These are phyloP conservation scores for Diaporthe vaccinii DNA, from an alignment of 2,329 filamentous ascomycete genomes.

Conservation along the genomic window DNA sequence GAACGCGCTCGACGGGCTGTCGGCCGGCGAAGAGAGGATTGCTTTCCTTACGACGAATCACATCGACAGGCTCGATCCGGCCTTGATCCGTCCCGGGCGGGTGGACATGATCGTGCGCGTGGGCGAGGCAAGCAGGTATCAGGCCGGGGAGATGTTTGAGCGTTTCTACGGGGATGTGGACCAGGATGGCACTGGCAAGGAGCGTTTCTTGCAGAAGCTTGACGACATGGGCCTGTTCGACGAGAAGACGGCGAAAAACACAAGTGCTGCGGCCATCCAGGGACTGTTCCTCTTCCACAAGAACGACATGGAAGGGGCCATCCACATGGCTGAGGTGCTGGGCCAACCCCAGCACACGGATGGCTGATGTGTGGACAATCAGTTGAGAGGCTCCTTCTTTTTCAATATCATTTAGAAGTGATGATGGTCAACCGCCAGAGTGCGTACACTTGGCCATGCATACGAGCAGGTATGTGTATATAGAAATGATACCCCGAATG, in stretches of 20 bases:
- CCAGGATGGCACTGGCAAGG: constrained; percentile 69
- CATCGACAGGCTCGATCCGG: constrained; percentile 88
- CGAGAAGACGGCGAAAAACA: constrained; percentile 64
- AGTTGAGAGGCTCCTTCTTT: not conserved
- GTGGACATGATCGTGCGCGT: constrained; percentile 95
- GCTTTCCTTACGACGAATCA: constrained; percentile 97
- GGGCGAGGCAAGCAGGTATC: constrained; percentile 87
- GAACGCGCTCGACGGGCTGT: constrained; percentile 90
- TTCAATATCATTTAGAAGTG: not conserved
- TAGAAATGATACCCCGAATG: constrained; percentile 32
- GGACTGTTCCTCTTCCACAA: constrained; percentile 97
- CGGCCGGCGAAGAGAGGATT: constrained; percentile 92
- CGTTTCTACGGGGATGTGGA: constrained; percentile 93
- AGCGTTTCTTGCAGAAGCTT: constrained; percentile 79
- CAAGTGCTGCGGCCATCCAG: constrained; percentile 93
- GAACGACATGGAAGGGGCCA: constrained; percentile 87
- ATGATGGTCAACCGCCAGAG: not conserved
- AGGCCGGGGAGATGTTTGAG: constrained; percentile 91
- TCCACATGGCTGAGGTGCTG: constrained; percentile 80
- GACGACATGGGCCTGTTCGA: constrained; percentile 79
- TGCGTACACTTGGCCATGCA: constrained; percentile 1
- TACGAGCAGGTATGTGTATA: constrained; percentile 15
- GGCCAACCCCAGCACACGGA: constrained; percentile 39
- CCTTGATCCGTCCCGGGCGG: constrained; percentile 88
- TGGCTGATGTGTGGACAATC: constrained; percentile 22